Conservation (phyloP, 2,329 filamentous ascomycete species). For the Aureobasidium sp. region DNA sequence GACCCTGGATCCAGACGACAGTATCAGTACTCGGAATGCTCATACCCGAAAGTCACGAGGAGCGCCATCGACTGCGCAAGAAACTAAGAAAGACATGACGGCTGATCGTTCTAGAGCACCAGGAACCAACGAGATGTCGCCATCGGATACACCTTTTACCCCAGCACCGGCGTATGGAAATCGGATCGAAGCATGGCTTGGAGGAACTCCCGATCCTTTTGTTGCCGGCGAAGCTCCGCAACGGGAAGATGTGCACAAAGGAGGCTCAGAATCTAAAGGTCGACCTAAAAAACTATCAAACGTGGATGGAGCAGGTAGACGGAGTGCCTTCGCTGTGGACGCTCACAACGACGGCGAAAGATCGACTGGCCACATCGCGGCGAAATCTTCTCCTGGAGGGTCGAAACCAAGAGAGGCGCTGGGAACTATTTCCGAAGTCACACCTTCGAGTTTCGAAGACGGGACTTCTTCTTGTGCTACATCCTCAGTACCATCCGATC, state of each 20-base stretch:
- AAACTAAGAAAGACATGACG: background rate
- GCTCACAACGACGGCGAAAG: background rate
- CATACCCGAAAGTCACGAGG: constrained; percentile 25
- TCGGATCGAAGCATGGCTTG: constrained; percentile 55
- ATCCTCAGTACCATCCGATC: constrained; percentile 27
- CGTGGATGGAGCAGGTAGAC: background rate
- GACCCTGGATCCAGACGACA: constrained; percentile 15
- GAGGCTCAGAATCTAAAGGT: background rate
- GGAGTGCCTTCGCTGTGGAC: background rate
- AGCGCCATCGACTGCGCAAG: background rate
- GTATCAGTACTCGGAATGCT: constrained; percentile 14
- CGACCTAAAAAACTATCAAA: background rate
- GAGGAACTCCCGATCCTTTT: constrained; percentile 47
- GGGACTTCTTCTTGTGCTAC: constrained; percentile 24
- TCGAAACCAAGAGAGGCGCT: background rate
- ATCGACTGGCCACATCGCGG: background rate
- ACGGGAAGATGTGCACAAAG: background rate
- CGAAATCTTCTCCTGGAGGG: background rate
- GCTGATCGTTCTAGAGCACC: background rate
- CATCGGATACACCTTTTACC: background rate
- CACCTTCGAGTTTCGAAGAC: constrained; percentile 18
- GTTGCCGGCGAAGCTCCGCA: constrained; percentile 26
- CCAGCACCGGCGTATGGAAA: constrained; percentile 36
- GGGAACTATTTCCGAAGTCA: constrained; percentile 18
- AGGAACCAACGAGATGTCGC: background rate